Conservation (phyloP, 2,329 filamentous ascomycete genomes). For the Chlorencoelia australis region DNA sequence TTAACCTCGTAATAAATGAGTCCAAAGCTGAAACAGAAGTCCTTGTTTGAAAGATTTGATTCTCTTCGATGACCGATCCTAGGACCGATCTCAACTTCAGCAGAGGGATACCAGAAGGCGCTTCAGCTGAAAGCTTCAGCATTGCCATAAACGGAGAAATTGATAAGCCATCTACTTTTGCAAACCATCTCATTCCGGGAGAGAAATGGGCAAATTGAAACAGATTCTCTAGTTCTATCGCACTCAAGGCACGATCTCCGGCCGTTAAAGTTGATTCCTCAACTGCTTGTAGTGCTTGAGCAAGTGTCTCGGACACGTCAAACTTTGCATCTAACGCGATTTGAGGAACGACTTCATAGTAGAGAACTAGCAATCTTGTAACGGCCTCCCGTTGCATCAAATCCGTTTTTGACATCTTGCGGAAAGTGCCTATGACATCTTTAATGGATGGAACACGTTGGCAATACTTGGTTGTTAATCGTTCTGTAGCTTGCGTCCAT, state of each 20-base stretch:
- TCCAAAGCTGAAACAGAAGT: conserved; percentile 35
- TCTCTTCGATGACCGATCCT: conserved; percentile 50
- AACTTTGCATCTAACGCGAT: conserved; percentile 76
- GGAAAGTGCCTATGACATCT: conserved; percentile 66
- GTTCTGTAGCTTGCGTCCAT: conserved; percentile 61
- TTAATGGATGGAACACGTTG: conserved; percentile 73
- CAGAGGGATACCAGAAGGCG: conserved; percentile 38
- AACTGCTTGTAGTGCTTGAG: conserved; percentile 53
- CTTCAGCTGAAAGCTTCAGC: conserved; percentile 46
- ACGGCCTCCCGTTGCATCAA: conserved; percentile 67
- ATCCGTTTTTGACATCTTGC: conserved; percentile 56
- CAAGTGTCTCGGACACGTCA: conserved; percentile 71
- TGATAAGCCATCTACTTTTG: conserved; percentile 54
- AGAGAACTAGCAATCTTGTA: conserved; percentile 71
- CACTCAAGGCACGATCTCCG: conserved; percentile 44
- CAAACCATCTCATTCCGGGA: conserved; percentile 83
- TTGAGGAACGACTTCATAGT: conserved; percentile 73
- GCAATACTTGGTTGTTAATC: conserved; percentile 65
- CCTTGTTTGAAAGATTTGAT: conserved; percentile 50
- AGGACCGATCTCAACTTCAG: conserved; percentile 46
- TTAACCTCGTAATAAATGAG: conserved; percentile 34
- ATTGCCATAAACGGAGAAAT: conserved; percentile 65
- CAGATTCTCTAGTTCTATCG: conserved; percentile 72
- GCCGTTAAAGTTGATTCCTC: conserved; percentile 35
- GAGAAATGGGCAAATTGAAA: conserved; percentile 73